These are phyloP conservation scores for Flagelloscypha sp. DNA, from an alignment of 768 basidiomycete species.

Conservation along the genomic window DNA sequence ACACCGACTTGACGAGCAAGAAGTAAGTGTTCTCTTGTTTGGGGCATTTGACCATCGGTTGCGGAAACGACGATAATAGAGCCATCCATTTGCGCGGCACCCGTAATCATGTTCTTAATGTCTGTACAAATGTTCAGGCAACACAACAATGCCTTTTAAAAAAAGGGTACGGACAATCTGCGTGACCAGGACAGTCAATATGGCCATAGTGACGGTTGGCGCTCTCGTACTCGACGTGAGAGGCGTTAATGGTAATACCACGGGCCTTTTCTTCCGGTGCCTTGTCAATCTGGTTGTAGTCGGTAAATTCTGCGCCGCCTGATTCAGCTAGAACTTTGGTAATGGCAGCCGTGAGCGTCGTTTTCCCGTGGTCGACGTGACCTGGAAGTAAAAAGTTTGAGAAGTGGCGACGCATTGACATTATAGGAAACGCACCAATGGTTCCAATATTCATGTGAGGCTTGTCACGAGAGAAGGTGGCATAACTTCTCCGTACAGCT, in stretches of 20 bases:
- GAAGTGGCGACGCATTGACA: neutral
- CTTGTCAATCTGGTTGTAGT: constrained; percentile 97
- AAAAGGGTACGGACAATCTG: constrained; percentile 61
- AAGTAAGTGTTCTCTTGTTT: constrained; percentile 96
- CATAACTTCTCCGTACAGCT: constrained; percentile 65
- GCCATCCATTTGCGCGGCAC: constrained; percentile 96
- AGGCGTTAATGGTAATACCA: constrained; percentile 98
- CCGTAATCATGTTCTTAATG: constrained; percentile 99
- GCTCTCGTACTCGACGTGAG: constrained; percentile 99
- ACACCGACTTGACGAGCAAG: constrained; percentile 98
- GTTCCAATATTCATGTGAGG: constrained; percentile 96
- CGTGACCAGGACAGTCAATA: constrained; percentile 96
- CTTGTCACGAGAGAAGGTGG: constrained; percentile 69
- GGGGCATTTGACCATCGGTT: constrained; percentile 99
- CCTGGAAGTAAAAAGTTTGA: constrained; percentile 34
- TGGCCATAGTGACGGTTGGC: constrained; percentile 87
- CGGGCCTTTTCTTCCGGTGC: constrained; percentile 99
- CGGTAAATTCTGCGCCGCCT: constrained; percentile 82
- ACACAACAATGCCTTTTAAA: constrained; percentile 5
- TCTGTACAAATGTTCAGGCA: constrained; percentile 34
- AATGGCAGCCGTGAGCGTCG: constrained; percentile 91
- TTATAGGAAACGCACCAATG: constrained; percentile 49
- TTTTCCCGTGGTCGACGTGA: constrained; percentile 98
- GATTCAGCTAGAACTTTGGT: constrained; percentile 82
- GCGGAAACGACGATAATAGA: constrained; percentile 96